Percentiles rank a stretch among this genome's conserved stretches.
phyloP scores from a whole-genome alignment of 164 flowering plant genomes.

The Macadamia tetraphylla region DNA sequence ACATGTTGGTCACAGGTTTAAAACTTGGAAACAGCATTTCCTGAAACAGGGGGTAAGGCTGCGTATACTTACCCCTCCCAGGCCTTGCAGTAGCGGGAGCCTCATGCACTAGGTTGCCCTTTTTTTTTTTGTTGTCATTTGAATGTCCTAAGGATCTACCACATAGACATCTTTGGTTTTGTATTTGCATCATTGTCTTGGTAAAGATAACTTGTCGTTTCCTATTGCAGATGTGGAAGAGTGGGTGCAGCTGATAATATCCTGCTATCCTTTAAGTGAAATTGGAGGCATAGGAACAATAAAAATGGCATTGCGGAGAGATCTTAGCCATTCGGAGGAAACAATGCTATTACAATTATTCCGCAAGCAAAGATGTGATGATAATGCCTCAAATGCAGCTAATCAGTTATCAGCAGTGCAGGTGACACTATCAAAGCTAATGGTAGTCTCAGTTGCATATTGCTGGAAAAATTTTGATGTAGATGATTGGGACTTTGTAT shows the following conservation, averaged over 20 bases:
- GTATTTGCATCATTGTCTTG: background rate
- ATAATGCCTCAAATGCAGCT: constrained; percentile 20
- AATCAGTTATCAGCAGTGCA: constrained; percentile 44
- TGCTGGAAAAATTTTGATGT: constrained; percentile 78
- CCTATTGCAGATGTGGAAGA: constrained; percentile 61
- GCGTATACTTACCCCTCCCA: no score
- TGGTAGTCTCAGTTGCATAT: constrained; percentile 61
- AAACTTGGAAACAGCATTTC: no score
- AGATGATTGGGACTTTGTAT: constrained; percentile 81
- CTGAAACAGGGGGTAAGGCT: no score
- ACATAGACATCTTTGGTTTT: background rate
- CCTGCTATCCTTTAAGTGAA: constrained; percentile 67
- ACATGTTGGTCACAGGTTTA: no score
- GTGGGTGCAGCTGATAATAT: constrained; percentile 69
- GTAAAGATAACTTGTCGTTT: background rate
- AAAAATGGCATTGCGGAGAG: constrained; percentile 33
- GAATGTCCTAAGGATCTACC: background rate
- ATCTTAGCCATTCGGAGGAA: constrained; percentile 42
- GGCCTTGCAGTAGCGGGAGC: no score
- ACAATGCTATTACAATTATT: constrained; percentile 57
- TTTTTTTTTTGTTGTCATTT: background rate
- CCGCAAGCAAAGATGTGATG: constrained; percentile 50
- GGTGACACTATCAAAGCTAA: constrained; percentile 51
- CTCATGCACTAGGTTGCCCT: no score
- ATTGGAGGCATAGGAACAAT: constrained; percentile 30